phyloP scores from a whole-genome alignment of 495 filamentous ascomycete genomes.

The Neurospora sp. region DNA sequence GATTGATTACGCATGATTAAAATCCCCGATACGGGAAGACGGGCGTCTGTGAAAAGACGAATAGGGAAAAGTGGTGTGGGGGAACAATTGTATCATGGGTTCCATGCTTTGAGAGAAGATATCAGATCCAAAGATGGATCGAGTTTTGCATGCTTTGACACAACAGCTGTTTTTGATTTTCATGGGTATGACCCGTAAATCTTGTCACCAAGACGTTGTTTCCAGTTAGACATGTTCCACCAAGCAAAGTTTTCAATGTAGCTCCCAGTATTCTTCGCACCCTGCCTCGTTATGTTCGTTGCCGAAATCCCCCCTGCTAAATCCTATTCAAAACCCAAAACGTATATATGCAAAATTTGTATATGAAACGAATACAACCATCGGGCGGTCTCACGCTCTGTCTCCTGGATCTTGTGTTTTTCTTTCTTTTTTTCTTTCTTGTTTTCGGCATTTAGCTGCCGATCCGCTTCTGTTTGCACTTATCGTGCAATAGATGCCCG shows the following conservation, averaged over 20 bases:
- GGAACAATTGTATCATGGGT: neutral
- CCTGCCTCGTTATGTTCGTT: neutral
- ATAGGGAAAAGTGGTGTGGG: neutral
- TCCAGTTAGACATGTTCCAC: neutral
- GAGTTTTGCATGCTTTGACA: neutral
- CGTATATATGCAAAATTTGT: neutral
- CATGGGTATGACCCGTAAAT: neutral
- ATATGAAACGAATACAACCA: neutral
- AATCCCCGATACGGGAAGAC: neutral
- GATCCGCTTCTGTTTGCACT: slow-evolving; percentile 63
- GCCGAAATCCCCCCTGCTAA: neutral
- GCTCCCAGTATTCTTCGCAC: neutral
- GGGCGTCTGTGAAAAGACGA: neutral
- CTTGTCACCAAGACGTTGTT: neutral
- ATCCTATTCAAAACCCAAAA: neutral
- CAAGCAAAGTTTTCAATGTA: neutral
- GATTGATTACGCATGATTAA: neutral
- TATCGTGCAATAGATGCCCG: slow-evolving; percentile 79
- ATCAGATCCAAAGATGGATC: neutral
- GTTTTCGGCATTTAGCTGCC: slow-evolving; percentile 13
- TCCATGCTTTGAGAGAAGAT: neutral
- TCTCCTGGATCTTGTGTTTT: neutral
- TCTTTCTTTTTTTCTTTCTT: neutral
- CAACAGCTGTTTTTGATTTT: neutral
- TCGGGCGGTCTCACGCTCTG: neutral